Conservation (phyloP, 176 grass and related monocot species). For the Musa beccarii region DNA sequence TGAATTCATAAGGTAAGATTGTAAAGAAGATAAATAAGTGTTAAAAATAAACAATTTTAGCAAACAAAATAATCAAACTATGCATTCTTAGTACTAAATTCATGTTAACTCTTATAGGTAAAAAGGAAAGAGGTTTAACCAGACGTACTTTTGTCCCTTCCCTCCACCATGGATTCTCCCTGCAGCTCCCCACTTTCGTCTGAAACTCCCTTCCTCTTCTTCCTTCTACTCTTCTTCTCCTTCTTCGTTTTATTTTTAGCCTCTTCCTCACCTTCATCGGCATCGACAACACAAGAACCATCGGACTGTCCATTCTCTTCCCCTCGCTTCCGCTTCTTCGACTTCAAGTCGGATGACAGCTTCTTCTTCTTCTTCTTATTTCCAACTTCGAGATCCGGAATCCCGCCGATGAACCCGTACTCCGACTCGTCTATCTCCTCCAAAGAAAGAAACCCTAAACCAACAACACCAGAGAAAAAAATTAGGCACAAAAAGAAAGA, state of each 20-base stretch:
- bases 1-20: too few relatives aligned
- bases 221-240: constrained; percentile 27
- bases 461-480: constrained; percentile 4
- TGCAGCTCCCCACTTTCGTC: constrained; percentile 4
- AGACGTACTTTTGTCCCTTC: constrained; percentile 20
- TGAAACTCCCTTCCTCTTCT: constrained; percentile 9
- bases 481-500: constrained; percentile 10
- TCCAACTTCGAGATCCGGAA: constrained; percentile 21
- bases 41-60: too few relatives aligned
- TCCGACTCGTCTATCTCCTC: constrained; percentile 87
- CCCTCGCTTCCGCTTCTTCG: constrained; percentile 41
- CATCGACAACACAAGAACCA: constrained; percentile 7
- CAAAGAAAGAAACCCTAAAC: constrained; percentile 70
- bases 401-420: constrained; percentile 41
- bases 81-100: neutral
- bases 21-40: too few relatives aligned
- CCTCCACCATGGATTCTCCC: neutral
- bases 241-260: constrained; percentile 46
- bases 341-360: neutral
- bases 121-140: neutral
- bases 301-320: constrained; percentile 4
- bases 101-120: neutral
- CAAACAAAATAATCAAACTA: neutral
- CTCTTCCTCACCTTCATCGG: constrained; percentile 1
- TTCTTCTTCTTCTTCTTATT: constrained; percentile 30